These are phyloP conservation scores for Stemphylium beticola DNA, from an alignment of 2,329 filamentous ascomycete species.

Conservation along the genomic window DNA sequence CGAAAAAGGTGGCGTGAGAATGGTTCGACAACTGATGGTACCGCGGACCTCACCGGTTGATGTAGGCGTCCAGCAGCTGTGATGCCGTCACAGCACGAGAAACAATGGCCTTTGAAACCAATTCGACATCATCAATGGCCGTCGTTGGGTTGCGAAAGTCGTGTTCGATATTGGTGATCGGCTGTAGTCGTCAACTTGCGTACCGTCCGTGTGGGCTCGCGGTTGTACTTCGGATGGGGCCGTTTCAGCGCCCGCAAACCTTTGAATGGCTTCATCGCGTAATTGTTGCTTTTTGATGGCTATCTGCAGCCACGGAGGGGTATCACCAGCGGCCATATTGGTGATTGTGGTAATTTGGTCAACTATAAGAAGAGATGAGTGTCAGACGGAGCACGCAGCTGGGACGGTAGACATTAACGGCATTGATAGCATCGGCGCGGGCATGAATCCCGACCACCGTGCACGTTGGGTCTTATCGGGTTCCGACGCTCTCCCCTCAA, in stretches of 20 bases:
- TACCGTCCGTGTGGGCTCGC: not conserved
- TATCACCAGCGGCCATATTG: constrained; percentile 19
- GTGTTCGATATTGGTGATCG: constrained; percentile 15
- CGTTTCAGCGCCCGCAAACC: constrained; percentile 20
- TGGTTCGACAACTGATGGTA: constrained; percentile 27
- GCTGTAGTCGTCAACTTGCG: constrained; percentile 21
- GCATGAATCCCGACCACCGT: too few relatives aligned
- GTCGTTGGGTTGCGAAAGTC: constrained; percentile 9
- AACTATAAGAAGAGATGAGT: not conserved
- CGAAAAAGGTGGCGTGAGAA: constrained; percentile 42
- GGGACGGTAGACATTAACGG: too few relatives aligned
- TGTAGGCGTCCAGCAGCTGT: constrained; percentile 38
- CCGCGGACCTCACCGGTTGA: constrained; percentile 35
- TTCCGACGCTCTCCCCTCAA: too few relatives aligned
- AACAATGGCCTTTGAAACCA: constrained; percentile 31
- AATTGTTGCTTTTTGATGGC: constrained; percentile 31
- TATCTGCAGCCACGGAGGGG: constrained; percentile 37
- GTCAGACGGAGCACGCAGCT: too few relatives aligned
- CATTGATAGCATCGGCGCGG: too few relatives aligned
- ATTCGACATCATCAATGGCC: constrained; percentile 25
- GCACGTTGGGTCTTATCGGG: too few relatives aligned
- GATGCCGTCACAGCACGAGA: constrained; percentile 37
- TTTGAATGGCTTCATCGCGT: constrained; percentile 35
- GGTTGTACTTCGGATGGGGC: constrained; percentile 9
- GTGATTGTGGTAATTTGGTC: not conserved